Evolutionary conservation across 2,329 filamentous ascomycete genomes (phyloP), one percentile per base, ranked within the genome.

Genomic region (Lecanosticta acicola): DNA sequence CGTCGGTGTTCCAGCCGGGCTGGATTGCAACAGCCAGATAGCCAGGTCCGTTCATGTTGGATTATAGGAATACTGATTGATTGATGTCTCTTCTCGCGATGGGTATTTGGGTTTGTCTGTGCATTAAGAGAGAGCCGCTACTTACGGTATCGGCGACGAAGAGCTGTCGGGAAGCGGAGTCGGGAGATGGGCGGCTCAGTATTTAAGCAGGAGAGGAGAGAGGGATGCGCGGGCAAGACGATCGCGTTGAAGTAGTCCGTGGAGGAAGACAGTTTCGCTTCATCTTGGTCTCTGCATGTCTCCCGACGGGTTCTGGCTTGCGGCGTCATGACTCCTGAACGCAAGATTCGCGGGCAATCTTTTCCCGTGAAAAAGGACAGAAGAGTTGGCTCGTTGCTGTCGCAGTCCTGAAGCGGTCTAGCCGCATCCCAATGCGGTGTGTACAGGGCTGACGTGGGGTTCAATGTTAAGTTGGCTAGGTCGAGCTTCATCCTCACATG

Each of bases 11-110:
- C 46, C 78, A 73, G 65, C 78, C 76, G 58, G 87, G 87, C 68
- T 90, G 82, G 84, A 94, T 94, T 13, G 86, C 89, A 57, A 94
- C 88, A 65, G 84, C 88, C 61, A 94, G 81, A 59, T 89, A 80
- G 49, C 87, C 87, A 8, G 78, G 78, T 7, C 59, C 59, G 43
- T 59, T 50, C 58, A 62, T 60, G 24, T 21, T 45, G 3, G 11
- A 44, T n/a, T 3, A 7, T 14, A 34, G n/a, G 32, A 34, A 5
- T 5, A 34, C 17, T 5, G 26, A 32, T 32, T n/a, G n/a, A n/a
- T 29, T 29, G 24, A 7, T 29, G 11, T 29, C 24, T n/a, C 24
- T 29, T 29, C 24, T 29, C 24, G 24, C 5, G 24, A 29, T 5
- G 11, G 7, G 24, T 29, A 11, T 29, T 29, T 29, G 24, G 24